These are phyloP conservation scores for Fusarium haematococcum DNA, from an alignment of 2,329 filamentous ascomycete species.

Conservation along the genomic window DNA sequence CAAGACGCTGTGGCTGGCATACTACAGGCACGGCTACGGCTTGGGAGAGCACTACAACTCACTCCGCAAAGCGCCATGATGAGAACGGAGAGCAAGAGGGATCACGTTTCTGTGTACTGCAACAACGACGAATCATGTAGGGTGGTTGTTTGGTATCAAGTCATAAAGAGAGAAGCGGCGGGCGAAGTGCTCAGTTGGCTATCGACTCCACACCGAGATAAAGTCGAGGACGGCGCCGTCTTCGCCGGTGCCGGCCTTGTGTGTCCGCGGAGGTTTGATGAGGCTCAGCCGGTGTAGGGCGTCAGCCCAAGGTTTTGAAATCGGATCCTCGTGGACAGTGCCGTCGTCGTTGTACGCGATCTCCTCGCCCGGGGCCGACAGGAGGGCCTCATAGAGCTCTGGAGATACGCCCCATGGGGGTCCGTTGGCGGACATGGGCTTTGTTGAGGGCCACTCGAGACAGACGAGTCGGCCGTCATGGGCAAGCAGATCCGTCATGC, in stretches of 20 bases:
- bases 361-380: conserved; percentile 76
- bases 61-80: conserved; percentile 63
- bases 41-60: conserved; percentile 99
- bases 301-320: conserved; percentile 53
- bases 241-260: conserved; percentile 57
- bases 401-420: conserved; percentile 80
- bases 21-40: conserved; percentile 94
- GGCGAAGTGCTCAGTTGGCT: conserved; percentile 21
- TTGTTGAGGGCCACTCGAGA: conserved; percentile 83
- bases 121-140: conserved; percentile 37
- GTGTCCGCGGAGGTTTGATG: conserved; percentile 63
- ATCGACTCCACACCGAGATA: conserved; percentile 64
- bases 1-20: conserved; percentile 83
- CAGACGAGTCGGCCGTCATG: conserved; percentile 66
- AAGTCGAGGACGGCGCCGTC: conserved; percentile 64
- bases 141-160: conserved; percentile 40
- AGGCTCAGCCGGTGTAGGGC: conserved; percentile 60
- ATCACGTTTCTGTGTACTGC: conserved; percentile 38
- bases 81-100: conserved; percentile 16
- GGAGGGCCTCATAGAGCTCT: conserved; percentile 77
- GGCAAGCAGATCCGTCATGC: conserved; percentile 63
- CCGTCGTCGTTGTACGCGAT: conserved; percentile 67
- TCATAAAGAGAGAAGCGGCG: conserved; percentile 28
- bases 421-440: conserved; percentile 72
- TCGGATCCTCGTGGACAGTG: conserved; percentile 54